A percentile compares a stretch with the other conserved stretches of the same genome.
Evolutionary conservation across 495 filamentous ascomycete species (phyloP).

Genomic region (Stereocaulon alpinum): DNA sequence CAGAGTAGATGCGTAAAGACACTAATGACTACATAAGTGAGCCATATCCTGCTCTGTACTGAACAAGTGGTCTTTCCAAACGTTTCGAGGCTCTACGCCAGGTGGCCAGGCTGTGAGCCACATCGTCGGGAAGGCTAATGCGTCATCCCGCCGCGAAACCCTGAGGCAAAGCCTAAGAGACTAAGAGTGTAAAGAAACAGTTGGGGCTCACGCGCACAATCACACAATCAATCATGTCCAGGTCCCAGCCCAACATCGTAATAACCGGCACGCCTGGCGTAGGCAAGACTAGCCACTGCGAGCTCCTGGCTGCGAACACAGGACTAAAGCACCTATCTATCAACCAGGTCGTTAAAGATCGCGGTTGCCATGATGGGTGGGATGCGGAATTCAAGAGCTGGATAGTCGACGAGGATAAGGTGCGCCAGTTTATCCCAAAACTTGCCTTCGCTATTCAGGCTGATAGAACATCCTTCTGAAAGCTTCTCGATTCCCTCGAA

Average conservation of each 20-base stretch:
- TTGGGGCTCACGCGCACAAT: too few relatives aligned
- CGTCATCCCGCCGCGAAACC: background rate
- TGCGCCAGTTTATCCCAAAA: conserved; percentile 23
- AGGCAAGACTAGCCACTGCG: conserved; percentile 85
- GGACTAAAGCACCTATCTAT: conserved; percentile 78
- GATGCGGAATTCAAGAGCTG: conserved; percentile 77
- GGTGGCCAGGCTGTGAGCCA: too few relatives aligned
- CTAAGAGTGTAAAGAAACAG: too few relatives aligned
- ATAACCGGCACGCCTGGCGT: conserved; percentile 92
- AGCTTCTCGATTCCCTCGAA: conserved; percentile 87
- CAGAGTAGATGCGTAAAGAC: background rate
- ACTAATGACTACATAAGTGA: background rate
- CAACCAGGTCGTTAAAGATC: conserved; percentile 82
- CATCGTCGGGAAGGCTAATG: background rate
- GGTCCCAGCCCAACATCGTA: conserved; percentile 76
- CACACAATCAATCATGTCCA: conserved; percentile 27
- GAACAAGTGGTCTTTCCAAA: conserved; percentile 10
- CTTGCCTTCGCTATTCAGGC: too few relatives aligned
- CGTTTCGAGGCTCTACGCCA: background rate
- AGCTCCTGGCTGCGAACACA: conserved; percentile 60
- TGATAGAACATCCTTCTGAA: background rate
- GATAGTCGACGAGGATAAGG: conserved; percentile 97
- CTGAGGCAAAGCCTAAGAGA: too few relatives aligned
- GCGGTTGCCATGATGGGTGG: conserved; percentile 70
- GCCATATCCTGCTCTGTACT: background rate